phyloP scores from a whole-genome alignment of 1,284 basidiomycete genomes.

The Ceratobasidium sp. region DNA sequence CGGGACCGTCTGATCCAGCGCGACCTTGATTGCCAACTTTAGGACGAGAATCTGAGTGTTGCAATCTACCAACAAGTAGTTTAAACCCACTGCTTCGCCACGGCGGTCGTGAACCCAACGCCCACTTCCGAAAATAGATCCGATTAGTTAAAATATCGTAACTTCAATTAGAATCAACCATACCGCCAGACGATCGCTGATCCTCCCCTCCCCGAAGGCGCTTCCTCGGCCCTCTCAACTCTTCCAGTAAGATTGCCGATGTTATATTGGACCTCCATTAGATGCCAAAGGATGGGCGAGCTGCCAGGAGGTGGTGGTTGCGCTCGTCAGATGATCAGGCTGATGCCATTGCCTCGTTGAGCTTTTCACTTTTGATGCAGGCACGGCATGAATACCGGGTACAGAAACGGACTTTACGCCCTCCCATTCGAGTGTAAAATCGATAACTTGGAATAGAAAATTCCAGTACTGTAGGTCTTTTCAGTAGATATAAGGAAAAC shows the following conservation, averaged over 20 bases:
- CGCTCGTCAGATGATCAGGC: no score
- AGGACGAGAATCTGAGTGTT: neutral
- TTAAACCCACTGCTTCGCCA: neutral
- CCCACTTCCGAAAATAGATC: conserved; percentile 8
- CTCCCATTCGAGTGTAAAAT: neutral
- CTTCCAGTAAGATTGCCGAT: conserved; percentile 1
- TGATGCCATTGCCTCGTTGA: neutral
- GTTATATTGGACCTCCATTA: neutral
- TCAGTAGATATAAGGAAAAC: neutral
- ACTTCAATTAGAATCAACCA: neutral
- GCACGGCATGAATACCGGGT: neutral
- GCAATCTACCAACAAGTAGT: neutral
- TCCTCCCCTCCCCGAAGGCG: neutral
- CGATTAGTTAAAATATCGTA: neutral
- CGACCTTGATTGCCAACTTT: conserved; percentile 18
- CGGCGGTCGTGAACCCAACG: neutral
- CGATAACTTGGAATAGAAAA: neutral
- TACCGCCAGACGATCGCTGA: conserved; percentile 11
- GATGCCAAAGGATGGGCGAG: conserved; percentile 8
- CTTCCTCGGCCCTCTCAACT: neutral
- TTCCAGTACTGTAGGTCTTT: neutral
- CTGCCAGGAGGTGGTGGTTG: neutral
- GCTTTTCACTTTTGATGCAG: conserved; percentile 19
- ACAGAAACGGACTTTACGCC: neutral
- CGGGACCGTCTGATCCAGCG: neutral